phyloP scores from a whole-genome alignment of 495 filamentous ascomycete genomes.

The Lasiosphaeria hispida region DNA sequence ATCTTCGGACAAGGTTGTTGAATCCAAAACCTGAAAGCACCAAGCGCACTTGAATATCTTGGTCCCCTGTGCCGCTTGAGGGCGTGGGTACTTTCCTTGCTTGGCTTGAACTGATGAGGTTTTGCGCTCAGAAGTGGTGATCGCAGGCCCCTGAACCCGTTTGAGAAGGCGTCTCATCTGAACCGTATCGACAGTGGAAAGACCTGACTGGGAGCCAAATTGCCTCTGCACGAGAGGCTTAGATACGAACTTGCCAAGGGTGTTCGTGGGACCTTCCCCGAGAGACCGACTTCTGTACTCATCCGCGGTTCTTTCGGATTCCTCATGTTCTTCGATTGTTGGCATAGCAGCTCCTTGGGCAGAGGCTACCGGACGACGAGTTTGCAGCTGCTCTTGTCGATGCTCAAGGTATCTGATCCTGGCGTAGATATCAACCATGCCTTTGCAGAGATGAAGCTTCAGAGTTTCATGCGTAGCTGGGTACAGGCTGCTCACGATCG shows the following conservation, averaged over 20 bases:
- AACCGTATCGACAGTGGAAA: background rate
- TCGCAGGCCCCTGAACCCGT: background rate
- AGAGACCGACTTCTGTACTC: background rate
- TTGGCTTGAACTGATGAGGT: background rate
- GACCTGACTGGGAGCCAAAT: background rate
- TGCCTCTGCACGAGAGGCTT: background rate
- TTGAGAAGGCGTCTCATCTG: background rate
- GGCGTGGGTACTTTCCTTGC: background rate
- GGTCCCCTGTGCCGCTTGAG: background rate
- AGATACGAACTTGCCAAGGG: no score
- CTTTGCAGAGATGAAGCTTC: background rate
- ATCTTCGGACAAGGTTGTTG: background rate
- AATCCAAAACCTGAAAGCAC: background rate
- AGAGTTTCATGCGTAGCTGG: background rate
- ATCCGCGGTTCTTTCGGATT: no score
- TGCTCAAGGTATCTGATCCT: background rate
- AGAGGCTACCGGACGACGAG: background rate
- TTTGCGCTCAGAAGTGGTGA: background rate
- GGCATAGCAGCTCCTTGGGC: no score
- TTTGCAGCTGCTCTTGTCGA: background rate
- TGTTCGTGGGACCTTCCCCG: no score
- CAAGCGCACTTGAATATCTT: background rate
- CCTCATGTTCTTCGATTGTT: no score
- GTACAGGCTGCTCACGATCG: background rate
- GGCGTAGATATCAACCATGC: background rate